phyloP scores from a whole-genome alignment of 805 yeast genomes.

The Martiniozyma abietophila region DNA sequence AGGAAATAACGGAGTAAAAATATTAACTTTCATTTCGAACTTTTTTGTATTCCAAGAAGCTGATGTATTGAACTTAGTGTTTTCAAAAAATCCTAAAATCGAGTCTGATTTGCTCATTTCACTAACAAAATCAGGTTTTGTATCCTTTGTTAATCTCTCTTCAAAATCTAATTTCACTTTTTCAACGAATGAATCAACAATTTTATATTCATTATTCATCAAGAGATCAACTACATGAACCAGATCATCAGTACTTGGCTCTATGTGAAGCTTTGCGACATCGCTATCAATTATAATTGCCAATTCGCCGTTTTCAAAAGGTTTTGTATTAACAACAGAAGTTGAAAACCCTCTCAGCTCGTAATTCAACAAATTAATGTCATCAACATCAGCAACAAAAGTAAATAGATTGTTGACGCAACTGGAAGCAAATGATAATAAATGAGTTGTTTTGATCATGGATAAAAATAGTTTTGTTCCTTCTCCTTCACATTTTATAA shows the following conservation, averaged over 20 bases:
- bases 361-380: constrained; percentile 11
- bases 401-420: constrained; percentile 8
- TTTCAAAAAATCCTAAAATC: constrained; percentile 2
- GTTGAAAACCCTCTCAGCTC: constrained; percentile 10
- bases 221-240: constrained; percentile 16
- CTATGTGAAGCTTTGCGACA: constrained; percentile 11
- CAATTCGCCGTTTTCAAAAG: constrained; percentile 17
- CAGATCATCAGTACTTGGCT: constrained; percentile 18
- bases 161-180: not conserved
- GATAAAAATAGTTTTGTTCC: constrained; percentile 12
- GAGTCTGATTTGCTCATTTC: not conserved
- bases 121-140: not conserved
- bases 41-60: constrained; percentile 1
- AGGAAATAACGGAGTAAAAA: constrained; percentile 12
- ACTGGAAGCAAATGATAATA: constrained; percentile 18
- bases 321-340: constrained; percentile 17
- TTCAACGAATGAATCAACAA: constrained; percentile 15
- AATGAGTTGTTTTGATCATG: constrained; percentile 12
- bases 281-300: constrained; percentile 13
- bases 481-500: constrained; percentile 15
- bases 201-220: constrained; percentile 17
- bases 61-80: constrained; percentile 3
- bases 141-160: not conserved
- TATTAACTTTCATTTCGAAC: constrained; percentile 5
- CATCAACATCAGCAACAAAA: constrained; percentile 8